Evolutionary conservation across 192 early-diverging fungal species (phyloP), one percentile per base, ranked within the genome.

Genomic region (Entomortierella beljakovae): DNA sequence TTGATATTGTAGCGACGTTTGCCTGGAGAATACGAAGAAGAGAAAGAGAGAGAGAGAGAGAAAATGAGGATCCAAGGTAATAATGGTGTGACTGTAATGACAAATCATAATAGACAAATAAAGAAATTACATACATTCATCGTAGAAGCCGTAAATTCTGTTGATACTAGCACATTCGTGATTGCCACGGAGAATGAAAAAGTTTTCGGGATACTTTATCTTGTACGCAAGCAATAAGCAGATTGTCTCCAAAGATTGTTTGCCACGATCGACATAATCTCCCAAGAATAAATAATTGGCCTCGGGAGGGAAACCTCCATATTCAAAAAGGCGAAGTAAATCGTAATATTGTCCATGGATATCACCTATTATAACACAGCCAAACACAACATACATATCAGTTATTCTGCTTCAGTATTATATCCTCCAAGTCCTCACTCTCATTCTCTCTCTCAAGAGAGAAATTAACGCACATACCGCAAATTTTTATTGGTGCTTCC

Each of bases 161-260:
- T n/a, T n/a, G n/a, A n/a, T n/a, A n/a, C n/a, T n/a, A n/a, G n/a
- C n/a, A n/a, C n/a, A n/a, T n/a, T n/a, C n/a, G n/a, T n/a, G n/a
- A n/a, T n/a, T n/a, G n/a, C n/a, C n/a, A n/a, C n/a, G n/a, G n/a
- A n/a, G n/a, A 72, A 99, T 96, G 86, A 99, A 99, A 81, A 99
- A 99, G 90, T 99, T 99, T 70, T 97, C 97, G 6, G 96, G 97
- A 83, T 95, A 99, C 90, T 99, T 99, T 89, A 99, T 99, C 81
- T 99, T 98, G 90, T 98, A 98, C 32, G 96, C 95, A 35, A 98
- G 86, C 64, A 98, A 87, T 62, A 98, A 84, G 64, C 97, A 97
- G 84, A 98, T 98, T 15, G 97, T 98, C 83, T 98, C 97, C 55
- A 98, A 83, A 29, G 93, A 96, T 84, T 98, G 97, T 82, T 98